Percentiles rank a stretch among this genome's conserved stretches.
phyloP scores from a whole-genome alignment of 2,329 filamentous ascomycete species.

The Teratosphaeriaceae sp. region DNA sequence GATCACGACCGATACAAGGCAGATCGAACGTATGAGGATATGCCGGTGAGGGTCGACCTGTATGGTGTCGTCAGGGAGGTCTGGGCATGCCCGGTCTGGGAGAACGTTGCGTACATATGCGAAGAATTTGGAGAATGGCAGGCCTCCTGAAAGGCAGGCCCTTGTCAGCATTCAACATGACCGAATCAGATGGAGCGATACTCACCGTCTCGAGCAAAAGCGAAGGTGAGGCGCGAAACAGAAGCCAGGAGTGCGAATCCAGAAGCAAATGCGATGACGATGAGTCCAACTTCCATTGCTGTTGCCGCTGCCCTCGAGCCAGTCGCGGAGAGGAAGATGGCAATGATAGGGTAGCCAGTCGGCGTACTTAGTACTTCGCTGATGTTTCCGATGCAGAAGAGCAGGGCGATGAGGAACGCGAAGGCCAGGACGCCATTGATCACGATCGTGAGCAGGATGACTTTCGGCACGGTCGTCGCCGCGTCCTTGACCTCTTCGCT shows the following conservation, averaged over 20 bases:
- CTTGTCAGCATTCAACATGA: too few species aligned
- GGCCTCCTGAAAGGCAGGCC: constrained; percentile 4
- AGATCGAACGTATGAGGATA: constrained; percentile 16
- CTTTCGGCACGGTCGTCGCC: constrained; percentile 34
- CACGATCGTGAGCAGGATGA: constrained; percentile 38
- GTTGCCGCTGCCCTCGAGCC: constrained; percentile 3
- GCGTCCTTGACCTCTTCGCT: constrained; percentile 21
- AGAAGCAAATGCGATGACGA: constrained; percentile 3
- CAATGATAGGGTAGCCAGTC: constrained; percentile 30
- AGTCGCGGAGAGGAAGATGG: constrained; percentile 25
- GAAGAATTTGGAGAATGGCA: constrained; percentile 11
- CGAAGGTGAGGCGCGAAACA: constrained; percentile 31
- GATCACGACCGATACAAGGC: constrained; percentile 14
- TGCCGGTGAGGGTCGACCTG: constrained; percentile 7
- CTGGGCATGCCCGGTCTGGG: too few species aligned
- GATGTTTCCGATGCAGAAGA: constrained; percentile 35
- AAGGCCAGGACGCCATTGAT: constrained; percentile 42
- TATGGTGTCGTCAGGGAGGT: too few species aligned
- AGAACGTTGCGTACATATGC: constrained; percentile 20
- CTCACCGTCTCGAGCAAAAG: constrained; percentile 33
- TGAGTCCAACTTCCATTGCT: neutral
- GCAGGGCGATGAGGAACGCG: constrained; percentile 32
- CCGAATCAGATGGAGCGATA: too few species aligned
- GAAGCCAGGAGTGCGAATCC: constrained; percentile 24
- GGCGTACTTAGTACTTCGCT: constrained; percentile 23